Evolutionary conservation across 495 filamentous ascomycete species (phyloP), one percentile per base, ranked within the genome.

Genomic region (Xylaria grammica): DNA sequence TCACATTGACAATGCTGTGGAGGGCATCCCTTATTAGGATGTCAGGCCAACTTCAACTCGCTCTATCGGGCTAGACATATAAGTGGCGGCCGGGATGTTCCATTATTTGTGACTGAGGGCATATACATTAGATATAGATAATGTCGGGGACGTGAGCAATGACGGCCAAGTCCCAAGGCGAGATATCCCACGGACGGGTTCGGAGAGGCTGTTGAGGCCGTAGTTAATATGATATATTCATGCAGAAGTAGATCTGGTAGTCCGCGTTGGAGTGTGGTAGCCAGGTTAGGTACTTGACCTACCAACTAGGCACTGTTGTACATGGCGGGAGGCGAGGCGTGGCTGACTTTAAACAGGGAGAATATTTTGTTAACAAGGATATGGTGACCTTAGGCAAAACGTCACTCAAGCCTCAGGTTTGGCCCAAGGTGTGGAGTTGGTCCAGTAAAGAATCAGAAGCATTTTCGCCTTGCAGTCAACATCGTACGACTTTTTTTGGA

Each of bases 401-500:
- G 42, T 36, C 19, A 26, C 30, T 45, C 52, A 26, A 36, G 38
- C 8, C 27, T 24, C 30, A 22, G 17, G 19, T 6, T 44, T 20
- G 30, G 44, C 27, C 32, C 10, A 51, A 50, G 22, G 58, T 24
- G 45, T 60, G 45, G 45, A 38, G 44, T 36, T 40, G 44, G 30
- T 20, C 58, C 58, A 60, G 30, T 60, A 26, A 60, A 49, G 30
- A 60, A 50, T 38, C 19, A 40, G 45, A 36, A 51, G 30, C 32
- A 15, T 60, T 60, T 40, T 60, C 44, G 44, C 24, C 40, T 3
- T 50, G 58, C 58, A 49, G 29, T 50, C 22, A 29, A 38, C 1
- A 60, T 60, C 58, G 13, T 60, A 60, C 58, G 58, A 60, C 45
- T 60, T 60, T 60, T 50, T 24, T 60, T 60, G 44, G 58, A 50